Conservation (phyloP, 148 eudicot species). For the Spergularia bocconei region DNA sequence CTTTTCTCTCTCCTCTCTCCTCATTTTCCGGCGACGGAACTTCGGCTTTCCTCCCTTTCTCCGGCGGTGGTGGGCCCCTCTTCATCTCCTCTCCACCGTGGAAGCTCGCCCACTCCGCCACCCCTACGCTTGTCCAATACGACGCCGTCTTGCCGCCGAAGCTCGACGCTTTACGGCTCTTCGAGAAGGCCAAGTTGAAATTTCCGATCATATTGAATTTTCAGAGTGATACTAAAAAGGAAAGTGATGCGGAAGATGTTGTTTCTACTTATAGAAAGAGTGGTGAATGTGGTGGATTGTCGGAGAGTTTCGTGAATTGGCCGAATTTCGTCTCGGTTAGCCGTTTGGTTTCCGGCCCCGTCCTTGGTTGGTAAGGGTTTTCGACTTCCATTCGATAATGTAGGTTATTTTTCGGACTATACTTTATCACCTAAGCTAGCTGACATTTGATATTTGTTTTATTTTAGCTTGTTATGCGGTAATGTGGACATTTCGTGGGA, state of each 20-base stretch:
- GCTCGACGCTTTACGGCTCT: slow-evolving; percentile 36
- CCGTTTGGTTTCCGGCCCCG: slow-evolving; percentile 72
- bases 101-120: slow-evolving; percentile 74
- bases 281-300: slow-evolving; percentile 29
- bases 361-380: slow-evolving; percentile 73
- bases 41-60: slow-evolving; percentile 41
- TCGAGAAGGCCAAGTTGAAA: slow-evolving; percentile 20
- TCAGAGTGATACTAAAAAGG: slow-evolving; percentile 4
- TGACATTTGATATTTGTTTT: not conserved
- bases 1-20: slow-evolving; percentile 43
- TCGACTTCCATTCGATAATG: not conserved
- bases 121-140: slow-evolving; percentile 60
- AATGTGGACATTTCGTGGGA: not conserved
- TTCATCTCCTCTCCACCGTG: slow-evolving; percentile 75
- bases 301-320: slow-evolving; percentile 51
- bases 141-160: slow-evolving; percentile 45
- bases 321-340: slow-evolving; percentile 74
- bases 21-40: slow-evolving; percentile 9
- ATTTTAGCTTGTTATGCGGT: not conserved
- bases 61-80: slow-evolving; percentile 54
- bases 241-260: not conserved
- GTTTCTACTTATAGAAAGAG: slow-evolving; percentile 4
- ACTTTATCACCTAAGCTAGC: slow-evolving; percentile 3
- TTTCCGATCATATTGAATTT: slow-evolving; percentile 45
- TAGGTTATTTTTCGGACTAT: not conserved